A percentile compares a stretch with the other conserved stretches of the same genome.
These are phyloP conservation scores for Gnomoniopsis smithogilvyi DNA, from an alignment of 2,329 filamentous ascomycete species.

Conservation along the genomic window DNA sequence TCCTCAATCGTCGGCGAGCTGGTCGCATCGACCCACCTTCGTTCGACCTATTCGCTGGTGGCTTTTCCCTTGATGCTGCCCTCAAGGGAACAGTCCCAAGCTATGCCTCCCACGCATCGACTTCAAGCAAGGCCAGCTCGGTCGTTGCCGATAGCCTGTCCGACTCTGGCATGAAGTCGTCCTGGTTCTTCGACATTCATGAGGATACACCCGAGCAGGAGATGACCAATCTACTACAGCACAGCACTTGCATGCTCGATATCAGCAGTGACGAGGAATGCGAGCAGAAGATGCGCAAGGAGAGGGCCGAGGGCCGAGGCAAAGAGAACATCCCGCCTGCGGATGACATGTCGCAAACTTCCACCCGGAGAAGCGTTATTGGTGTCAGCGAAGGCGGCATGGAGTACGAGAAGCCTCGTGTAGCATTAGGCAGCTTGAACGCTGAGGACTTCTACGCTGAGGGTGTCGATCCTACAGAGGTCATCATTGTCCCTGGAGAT, in stretches of 20 bases:
- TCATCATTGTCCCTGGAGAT: conserved; percentile 61
- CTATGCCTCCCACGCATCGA: conserved; percentile 46
- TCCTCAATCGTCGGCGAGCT: conserved; percentile 65
- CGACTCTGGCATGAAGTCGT: conserved; percentile 50
- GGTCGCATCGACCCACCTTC: conserved; percentile 71
- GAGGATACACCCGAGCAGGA: conserved; percentile 89
- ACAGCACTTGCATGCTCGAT: conserved; percentile 81
- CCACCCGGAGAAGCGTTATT: conserved; percentile 29
- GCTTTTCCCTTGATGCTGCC: conserved; percentile 83
- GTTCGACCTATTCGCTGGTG: conserved; percentile 52
- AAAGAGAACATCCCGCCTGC: conserved; percentile 92
- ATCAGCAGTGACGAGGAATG: conserved; percentile 85
- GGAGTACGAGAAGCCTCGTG: conserved; percentile 61
- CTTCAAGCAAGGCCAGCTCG: conserved; percentile 25
- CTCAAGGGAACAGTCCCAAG: conserved; percentile 71
- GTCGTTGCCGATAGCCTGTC: conserved; percentile 25
- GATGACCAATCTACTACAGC: conserved; percentile 88
- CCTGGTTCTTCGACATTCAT: conserved; percentile 92
- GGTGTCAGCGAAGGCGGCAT: conserved; percentile 37
- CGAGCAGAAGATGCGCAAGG: conserved; percentile 49
- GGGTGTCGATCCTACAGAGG: conserved; percentile 60
- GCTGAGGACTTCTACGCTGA: conserved; percentile 65
- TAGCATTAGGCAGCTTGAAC: conserved; percentile 65
- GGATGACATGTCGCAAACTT: conserved; percentile 61
- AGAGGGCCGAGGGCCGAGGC: conserved; percentile 60